These are phyloP conservation scores for Aspergillus cejpii DNA, from an alignment of 2,329 filamentous ascomycete genomes.

Conservation along the genomic window DNA sequence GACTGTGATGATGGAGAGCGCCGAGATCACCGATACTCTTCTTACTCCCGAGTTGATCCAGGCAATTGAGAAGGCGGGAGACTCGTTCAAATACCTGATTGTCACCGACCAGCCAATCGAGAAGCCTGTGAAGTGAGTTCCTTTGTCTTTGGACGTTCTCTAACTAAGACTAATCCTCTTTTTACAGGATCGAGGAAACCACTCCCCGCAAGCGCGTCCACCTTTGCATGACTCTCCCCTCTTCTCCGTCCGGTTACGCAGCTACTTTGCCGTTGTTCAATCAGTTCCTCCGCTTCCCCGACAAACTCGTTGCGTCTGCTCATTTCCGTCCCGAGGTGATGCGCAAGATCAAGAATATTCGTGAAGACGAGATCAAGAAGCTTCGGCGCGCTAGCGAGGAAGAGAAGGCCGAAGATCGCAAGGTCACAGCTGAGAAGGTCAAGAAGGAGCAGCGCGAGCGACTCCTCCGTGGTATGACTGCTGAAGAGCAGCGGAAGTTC, in stretches of 20 bases:
- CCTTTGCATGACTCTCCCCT: constrained; percentile 65
- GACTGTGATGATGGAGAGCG: constrained; percentile 94
- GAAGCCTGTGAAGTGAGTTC: constrained; percentile 74
- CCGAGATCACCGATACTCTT: constrained; percentile 82
- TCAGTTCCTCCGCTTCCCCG: constrained; percentile 77
- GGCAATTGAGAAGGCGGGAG: constrained; percentile 70
- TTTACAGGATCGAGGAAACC: constrained; percentile 68
- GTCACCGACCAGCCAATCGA: constrained; percentile 84
- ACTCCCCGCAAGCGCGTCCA: constrained; percentile 78
- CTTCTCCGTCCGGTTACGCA: constrained; percentile 54
- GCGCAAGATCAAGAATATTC: constrained; percentile 71
- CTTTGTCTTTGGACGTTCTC: too few relatives aligned
- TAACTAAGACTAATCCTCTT: neutral
- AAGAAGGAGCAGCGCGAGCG: constrained; percentile 88
- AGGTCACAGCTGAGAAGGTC: constrained; percentile 49
- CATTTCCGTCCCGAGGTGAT: constrained; percentile 88
- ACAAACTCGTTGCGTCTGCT: constrained; percentile 65
- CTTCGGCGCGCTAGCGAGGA: constrained; percentile 73
- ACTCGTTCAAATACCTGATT: constrained; percentile 77
- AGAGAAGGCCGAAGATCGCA: constrained; percentile 57
- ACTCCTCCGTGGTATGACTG: constrained; percentile 67
- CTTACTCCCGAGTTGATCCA: constrained; percentile 81
- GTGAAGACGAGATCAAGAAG: constrained; percentile 72
- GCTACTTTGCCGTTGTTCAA: constrained; percentile 67
- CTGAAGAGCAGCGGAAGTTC: constrained; percentile 80